phyloP scores from a whole-genome alignment of 371 early-diverging fungal genomes.

The Syncephalastrum sp. region DNA sequence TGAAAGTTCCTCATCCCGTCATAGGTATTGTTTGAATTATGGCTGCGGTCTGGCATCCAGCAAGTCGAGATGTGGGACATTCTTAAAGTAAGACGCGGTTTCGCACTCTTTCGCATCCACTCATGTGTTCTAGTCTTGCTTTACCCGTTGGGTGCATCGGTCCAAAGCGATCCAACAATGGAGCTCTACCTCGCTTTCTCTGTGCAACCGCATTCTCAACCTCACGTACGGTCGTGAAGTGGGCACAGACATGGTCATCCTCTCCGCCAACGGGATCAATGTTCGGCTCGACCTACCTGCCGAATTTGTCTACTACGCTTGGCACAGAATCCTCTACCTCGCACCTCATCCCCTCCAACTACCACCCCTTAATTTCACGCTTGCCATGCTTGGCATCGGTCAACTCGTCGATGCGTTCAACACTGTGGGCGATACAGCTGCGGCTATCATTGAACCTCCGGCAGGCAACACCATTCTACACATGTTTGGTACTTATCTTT shows the following conservation, averaged over 20 bases:
- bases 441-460: conserved; percentile 30
- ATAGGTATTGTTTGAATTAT: conserved; percentile 69
- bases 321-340: conserved; percentile 71
- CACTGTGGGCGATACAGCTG: conserved; percentile 28
- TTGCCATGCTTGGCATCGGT: conserved; percentile 67
- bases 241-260: conserved; percentile 53
- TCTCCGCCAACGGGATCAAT: conserved; percentile 54
- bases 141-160: conserved; percentile 73
- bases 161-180: conserved; percentile 69
- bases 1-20: neutral
- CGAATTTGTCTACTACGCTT: conserved; percentile 69
- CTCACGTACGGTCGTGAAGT: conserved; percentile 62
- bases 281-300: conserved; percentile 64
- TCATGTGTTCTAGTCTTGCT: conserved; percentile 35
- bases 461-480: conserved; percentile 78
- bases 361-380: conserved; percentile 61
- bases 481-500: conserved; percentile 79
- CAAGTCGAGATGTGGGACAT: conserved; percentile 77
- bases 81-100: conserved; percentile 36
- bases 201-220: conserved; percentile 62
- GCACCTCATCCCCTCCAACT: conserved; percentile 64
- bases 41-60: conserved; percentile 66
- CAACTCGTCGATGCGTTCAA: conserved; percentile 61
- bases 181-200: conserved; percentile 59
- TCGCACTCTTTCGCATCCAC: neutral